Evolutionary conservation across 345 rosid species (phyloP).

Genomic region (Populus euphratica): DNA sequence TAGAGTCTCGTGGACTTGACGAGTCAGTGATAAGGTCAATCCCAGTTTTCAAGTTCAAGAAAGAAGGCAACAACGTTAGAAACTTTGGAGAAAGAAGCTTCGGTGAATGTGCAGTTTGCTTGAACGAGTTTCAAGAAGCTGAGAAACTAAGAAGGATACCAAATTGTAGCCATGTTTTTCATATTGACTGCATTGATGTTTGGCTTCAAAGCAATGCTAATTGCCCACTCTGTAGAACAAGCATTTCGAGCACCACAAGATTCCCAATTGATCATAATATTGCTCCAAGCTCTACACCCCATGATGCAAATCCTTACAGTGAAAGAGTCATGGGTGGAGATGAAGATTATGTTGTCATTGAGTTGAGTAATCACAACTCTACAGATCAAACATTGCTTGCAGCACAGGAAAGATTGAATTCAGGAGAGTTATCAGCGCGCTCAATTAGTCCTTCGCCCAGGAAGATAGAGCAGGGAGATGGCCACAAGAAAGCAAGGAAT

Average conservation of each 20-base stretch:
- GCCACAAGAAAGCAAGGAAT: conserved; percentile 39
- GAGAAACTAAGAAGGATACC: conserved; percentile 76
- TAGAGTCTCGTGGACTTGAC: conserved; percentile 62
- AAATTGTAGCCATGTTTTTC: conserved; percentile 74
- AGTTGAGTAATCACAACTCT: conserved; percentile 37
- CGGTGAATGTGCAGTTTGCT: conserved; percentile 73
- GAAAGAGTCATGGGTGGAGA: conserved; percentile 36
- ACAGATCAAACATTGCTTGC: conserved; percentile 29
- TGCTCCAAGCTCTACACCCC: conserved; percentile 48
- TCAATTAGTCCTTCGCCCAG: conserved; percentile 35
- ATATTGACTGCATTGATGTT: conserved; percentile 83
- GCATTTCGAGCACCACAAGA: conserved; percentile 45
- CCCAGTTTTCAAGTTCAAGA: conserved; percentile 72
- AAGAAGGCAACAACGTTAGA: conserved; percentile 18
- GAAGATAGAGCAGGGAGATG: conserved; percentile 37
- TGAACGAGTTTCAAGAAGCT: conserved; percentile 75
- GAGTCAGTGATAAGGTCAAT: conserved; percentile 77
- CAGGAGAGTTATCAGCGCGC: conserved; percentile 22
- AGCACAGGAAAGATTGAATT: conserved; percentile 45
- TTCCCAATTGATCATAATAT: conserved; percentile 30
- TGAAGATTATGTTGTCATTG: conserved; percentile 72
- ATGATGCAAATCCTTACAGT: conserved; percentile 34
- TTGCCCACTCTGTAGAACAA: conserved; percentile 83
- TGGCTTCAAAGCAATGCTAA: conserved; percentile 92
- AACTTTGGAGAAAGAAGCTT: conserved; percentile 39